Evolutionary conservation across 2,329 filamentous ascomycete genomes (phyloP).

Genomic region (Colletotrichum gigasporum): DNA sequence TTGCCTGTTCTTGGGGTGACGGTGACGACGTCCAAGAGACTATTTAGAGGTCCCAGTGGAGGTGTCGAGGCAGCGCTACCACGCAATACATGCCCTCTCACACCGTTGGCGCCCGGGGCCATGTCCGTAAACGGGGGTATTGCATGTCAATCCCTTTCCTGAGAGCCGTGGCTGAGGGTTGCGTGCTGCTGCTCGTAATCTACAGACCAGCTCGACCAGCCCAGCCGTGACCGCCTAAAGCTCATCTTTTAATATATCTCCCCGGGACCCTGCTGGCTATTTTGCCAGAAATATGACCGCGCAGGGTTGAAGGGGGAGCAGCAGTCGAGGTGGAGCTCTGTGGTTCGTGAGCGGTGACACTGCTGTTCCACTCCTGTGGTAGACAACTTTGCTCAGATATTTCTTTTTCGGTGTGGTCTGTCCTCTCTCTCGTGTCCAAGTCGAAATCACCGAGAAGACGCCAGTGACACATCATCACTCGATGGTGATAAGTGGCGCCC

Average conservation of each 20-base stretch:
- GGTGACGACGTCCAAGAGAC: constrained; percentile 32
- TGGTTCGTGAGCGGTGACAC: neutral
- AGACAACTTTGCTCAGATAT: neutral
- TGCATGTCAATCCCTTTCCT: constrained; percentile 21
- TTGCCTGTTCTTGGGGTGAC: constrained; percentile 23
- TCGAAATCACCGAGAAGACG: constrained; percentile 1
- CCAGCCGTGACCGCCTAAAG: neutral
- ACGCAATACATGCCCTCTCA: constrained; percentile 13
- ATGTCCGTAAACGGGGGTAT: constrained; percentile 20
- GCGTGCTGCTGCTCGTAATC: neutral
- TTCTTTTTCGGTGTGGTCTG: neutral
- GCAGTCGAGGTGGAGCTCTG: neutral
- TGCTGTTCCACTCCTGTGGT: neutral
- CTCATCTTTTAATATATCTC: neutral
- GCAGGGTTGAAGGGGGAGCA: neutral
- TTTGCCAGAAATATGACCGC: neutral
- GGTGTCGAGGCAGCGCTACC: neutral
- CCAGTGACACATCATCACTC: neutral
- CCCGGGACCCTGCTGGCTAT: neutral
- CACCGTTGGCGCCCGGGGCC: constrained; percentile 9
- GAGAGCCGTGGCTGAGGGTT: neutral
- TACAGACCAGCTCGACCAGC: neutral
- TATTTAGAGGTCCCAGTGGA: neutral
- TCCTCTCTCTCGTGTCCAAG: neutral
- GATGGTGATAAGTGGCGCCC: neutral